Conservation (phyloP, 208 protist species). For the Leishmania lainsoni region DNA sequence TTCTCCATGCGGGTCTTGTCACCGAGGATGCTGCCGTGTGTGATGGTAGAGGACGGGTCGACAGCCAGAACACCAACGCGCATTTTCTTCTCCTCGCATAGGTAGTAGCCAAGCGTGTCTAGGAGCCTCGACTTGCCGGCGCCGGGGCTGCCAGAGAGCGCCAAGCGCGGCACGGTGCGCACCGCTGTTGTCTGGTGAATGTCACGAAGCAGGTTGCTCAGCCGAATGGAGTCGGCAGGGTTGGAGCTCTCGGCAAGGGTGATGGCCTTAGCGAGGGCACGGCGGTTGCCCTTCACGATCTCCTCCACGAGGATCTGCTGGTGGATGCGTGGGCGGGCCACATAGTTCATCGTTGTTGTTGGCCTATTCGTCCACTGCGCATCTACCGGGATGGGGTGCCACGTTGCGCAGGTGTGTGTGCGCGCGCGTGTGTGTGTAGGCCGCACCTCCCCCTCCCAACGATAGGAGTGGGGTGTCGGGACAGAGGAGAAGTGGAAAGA, state of each 20-base stretch:
- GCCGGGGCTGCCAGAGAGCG: conserved; percentile 94
- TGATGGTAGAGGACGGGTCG: conserved; percentile 90
- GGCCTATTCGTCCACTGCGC: background rate
- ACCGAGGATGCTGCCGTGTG: conserved; percentile 94
- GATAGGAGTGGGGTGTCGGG: background rate
- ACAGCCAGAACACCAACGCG: conserved; percentile 89
- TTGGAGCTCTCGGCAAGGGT: conserved; percentile 68
- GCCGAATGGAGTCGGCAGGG: conserved; percentile 30
- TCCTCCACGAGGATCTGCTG: conserved; percentile 32
- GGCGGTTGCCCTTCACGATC: conserved; percentile 49
- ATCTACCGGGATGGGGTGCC: background rate
- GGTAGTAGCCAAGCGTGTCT: conserved; percentile 76
- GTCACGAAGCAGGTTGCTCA: conserved; percentile 43
- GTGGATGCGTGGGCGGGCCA: conserved; percentile 22
- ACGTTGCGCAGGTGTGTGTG: background rate
- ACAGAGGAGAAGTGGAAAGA: background rate
- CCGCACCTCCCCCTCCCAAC: background rate
- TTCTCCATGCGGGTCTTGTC: conserved; percentile 96
- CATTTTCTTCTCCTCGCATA: conserved; percentile 42
- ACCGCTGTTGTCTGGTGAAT: conserved; percentile 38
- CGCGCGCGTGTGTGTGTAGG: background rate
- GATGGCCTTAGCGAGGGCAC: conserved; percentile 68
- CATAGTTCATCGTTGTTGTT: conserved; percentile 34
- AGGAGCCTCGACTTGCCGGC: conserved; percentile 96
- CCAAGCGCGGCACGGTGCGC: conserved; percentile 69